These are phyloP conservation scores for Rhizomucor miehei DNA, from an alignment of 371 early-diverging fungal genomes.

Conservation along the genomic window DNA sequence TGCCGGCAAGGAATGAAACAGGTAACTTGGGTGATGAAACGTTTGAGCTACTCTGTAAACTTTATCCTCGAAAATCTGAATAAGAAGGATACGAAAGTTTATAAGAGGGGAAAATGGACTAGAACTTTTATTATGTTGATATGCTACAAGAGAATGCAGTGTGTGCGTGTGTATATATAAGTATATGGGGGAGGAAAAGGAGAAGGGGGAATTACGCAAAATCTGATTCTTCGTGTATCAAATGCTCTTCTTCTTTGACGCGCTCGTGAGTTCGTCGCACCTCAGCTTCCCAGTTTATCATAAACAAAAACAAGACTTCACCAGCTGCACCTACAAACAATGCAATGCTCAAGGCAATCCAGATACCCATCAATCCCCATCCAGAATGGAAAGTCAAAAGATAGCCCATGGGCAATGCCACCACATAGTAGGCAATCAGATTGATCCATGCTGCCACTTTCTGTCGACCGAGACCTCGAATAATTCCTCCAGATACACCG, in stretches of 20 bases:
- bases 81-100: too few species aligned
- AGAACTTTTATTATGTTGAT: too few species aligned
- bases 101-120: too few species aligned
- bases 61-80: too few species aligned
- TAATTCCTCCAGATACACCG: constrained; percentile 67
- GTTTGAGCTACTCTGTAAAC: too few species aligned
- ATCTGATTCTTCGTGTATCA: constrained; percentile 8
- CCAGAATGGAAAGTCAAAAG: constrained; percentile 53
- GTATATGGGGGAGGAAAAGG: too few species aligned
- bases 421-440: constrained; percentile 64
- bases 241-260: constrained; percentile 21
- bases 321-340: constrained; percentile 49
- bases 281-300: constrained; percentile 50
- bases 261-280: constrained; percentile 37
- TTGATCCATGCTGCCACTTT: constrained; percentile 68
- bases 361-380: constrained; percentile 65
- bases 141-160: too few species aligned
- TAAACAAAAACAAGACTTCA: constrained; percentile 34
- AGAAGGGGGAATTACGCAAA: too few species aligned
- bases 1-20: too few species aligned
- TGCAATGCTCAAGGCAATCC: constrained; percentile 61
- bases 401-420: constrained; percentile 70
- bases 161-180: too few species aligned
- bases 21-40: too few species aligned
- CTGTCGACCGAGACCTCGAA: constrained; percentile 73